Conservation (phyloP, 164 flowering plant genomes). For the Warburgia ugandensis region DNA sequence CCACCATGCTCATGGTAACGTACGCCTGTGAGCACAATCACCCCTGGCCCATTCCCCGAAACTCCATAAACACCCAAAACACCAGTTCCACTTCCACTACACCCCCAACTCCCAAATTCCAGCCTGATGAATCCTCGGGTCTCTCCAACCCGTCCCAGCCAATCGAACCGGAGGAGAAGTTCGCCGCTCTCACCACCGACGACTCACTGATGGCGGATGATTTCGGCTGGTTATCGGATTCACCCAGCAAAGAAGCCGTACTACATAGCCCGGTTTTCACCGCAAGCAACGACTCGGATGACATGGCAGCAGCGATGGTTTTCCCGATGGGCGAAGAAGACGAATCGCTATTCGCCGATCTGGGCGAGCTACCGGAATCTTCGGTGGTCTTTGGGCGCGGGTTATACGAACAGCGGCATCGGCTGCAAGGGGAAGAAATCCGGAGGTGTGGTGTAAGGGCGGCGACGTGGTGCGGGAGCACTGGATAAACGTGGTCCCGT, state of each 20-base stretch:
- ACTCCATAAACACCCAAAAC: too few relatives aligned
- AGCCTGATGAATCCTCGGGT: constrained; percentile 8
- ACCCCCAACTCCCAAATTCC: not conserved
- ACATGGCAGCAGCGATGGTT: constrained; percentile 23
- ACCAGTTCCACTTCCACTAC: constrained; percentile 2
- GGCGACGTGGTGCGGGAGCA: constrained; percentile 38
- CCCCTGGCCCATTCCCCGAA: constrained; percentile 36
- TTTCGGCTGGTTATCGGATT: constrained; percentile 13
- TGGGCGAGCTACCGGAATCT: constrained; percentile 85
- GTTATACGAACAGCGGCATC: too few relatives aligned
- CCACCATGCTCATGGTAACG: constrained; percentile 73
- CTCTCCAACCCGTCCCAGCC: constrained; percentile 10
- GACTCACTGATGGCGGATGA: constrained; percentile 28
- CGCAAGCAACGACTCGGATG: constrained; percentile 25
- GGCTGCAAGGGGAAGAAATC: constrained; percentile 23
- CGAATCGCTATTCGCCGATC: constrained; percentile 76
- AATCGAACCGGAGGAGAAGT: constrained; percentile 20
- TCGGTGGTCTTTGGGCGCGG: constrained; percentile 64
- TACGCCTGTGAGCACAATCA: constrained; percentile 90
- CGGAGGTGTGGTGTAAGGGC: constrained; percentile 21
- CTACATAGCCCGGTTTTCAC: constrained; percentile 48
- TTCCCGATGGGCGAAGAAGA: constrained; percentile 64
- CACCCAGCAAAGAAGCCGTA: constrained; percentile 21
- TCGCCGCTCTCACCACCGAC: constrained; percentile 23
- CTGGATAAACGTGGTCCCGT: constrained; percentile 17